Evolutionary conservation across 2,329 filamentous ascomycete species (phyloP).

Genomic region (Mycogone perniciosa): DNA sequence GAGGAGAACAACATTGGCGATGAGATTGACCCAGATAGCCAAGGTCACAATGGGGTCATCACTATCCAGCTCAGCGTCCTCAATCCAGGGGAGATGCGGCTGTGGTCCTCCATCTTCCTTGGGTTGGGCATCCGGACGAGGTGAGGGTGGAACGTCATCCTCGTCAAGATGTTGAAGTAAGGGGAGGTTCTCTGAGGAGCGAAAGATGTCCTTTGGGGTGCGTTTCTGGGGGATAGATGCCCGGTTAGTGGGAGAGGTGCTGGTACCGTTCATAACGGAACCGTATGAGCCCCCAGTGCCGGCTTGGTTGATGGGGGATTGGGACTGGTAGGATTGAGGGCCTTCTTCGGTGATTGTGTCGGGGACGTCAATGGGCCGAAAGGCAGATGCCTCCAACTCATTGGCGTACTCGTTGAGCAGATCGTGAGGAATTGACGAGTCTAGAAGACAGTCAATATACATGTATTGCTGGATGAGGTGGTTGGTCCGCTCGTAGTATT

Average conservation of each 20-base stretch:
- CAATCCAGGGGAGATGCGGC: conserved; percentile 61
- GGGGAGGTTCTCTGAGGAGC: conserved; percentile 62
- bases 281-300: conserved; percentile 23
- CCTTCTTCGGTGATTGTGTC: conserved; percentile 70
- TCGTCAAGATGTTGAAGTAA: conserved; percentile 47
- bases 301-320: conserved; percentile 14
- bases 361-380: conserved; percentile 55
- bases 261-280: conserved; percentile 24
- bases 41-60: conserved; percentile 71
- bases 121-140: neutral
- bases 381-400: conserved; percentile 49
- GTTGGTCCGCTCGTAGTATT: conserved; percentile 88
- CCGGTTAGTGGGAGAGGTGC: conserved; percentile 22
- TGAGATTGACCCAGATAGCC: conserved; percentile 80
- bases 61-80: conserved; percentile 66
- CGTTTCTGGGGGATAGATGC: conserved; percentile 54
- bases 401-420: conserved; percentile 81
- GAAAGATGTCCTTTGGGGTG: conserved; percentile 82
- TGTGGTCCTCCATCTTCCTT: conserved; percentile 28
- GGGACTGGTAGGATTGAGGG: conserved; percentile 24
- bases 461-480: conserved; percentile 84
- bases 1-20: conserved; percentile 69
- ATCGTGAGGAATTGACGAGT: conserved; percentile 87
- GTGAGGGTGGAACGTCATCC: conserved; percentile 18
- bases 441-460: conserved; percentile 85